These are phyloP conservation scores for Furcasterigmium furcatum DNA, from an alignment of 2,329 filamentous ascomycete species.

Conservation along the genomic window DNA sequence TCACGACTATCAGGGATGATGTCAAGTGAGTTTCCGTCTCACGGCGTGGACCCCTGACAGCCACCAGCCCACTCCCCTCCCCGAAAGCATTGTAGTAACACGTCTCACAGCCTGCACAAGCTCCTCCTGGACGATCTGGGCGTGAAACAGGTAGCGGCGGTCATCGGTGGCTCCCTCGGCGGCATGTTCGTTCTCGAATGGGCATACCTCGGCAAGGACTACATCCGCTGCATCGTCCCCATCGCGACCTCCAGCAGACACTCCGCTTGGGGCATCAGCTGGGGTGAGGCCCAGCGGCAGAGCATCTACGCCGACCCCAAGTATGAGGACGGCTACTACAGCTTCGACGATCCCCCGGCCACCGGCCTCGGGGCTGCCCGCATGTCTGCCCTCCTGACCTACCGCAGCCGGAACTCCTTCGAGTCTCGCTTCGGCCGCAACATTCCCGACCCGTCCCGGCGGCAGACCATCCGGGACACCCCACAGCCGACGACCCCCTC, in stretches of 20 bases:
- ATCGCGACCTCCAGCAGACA: conserved; percentile 83
- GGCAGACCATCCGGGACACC: conserved; percentile 75
- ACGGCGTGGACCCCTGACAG: too few relatives aligned
- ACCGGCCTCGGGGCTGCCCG: conserved; percentile 89
- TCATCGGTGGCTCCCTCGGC: conserved; percentile 81
- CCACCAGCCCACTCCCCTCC: too few relatives aligned
- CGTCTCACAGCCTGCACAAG: conserved; percentile 63
- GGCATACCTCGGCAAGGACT: conserved; percentile 85
- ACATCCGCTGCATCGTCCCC: conserved; percentile 75
- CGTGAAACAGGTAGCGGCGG: conserved; percentile 72
- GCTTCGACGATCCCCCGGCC: conserved; percentile 79
- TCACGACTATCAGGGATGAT: conserved; percentile 94
- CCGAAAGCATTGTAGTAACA: background rate
- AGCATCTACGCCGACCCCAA: conserved; percentile 98
- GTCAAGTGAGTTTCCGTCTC: conserved; percentile 66
- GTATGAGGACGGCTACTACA: conserved; percentile 95
- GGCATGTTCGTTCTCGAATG: conserved; percentile 91
- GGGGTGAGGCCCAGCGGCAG: conserved; percentile 84
- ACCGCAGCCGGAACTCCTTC: conserved; percentile 94
- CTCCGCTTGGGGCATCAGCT: conserved; percentile 88
- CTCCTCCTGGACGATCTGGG: conserved; percentile 77
- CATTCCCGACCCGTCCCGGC: conserved; percentile 78
- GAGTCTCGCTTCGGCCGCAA: conserved; percentile 94
- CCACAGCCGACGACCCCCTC: conserved; percentile 59
- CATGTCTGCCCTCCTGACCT: conserved; percentile 95